Base-by-base conservation (phyloP, 2,329 filamentous ascomycete genomes). In the Phialophora chinensis region DNA sequence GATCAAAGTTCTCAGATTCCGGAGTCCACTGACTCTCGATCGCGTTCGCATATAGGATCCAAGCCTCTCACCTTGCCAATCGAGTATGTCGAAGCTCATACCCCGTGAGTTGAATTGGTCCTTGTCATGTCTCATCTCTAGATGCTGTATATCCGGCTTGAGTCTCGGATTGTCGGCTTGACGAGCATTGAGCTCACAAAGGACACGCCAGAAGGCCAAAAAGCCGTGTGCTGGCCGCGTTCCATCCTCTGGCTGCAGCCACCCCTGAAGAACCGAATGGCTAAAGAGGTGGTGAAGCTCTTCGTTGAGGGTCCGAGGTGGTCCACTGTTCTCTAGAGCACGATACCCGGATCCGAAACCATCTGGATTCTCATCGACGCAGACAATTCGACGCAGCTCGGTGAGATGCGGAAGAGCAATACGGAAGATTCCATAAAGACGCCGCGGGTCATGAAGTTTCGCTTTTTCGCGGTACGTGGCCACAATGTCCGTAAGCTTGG, bases 151-250 rank as follows among this genome's bases (percentile, higher is more conserved):
- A 17, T 57, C 60, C 20, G 49, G 20, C 17, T 52, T 27, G 23
- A 20, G 29, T 11, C 38, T 10, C 31, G 14, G 10, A 25, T 64
- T 35, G 12, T 35, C 42, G 17, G 17, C 35, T 42, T 42, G 14
- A 17, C 35, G 35, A 42, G 14, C 12, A 17, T 42, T 42, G 12
- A 42, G 35, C 35, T 42, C 35, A 12, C 35, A 42, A 6, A 67
- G 35, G 10, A 60, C 56, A 3, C 49, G 50, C 56, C 60, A 63
- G 14, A 62, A 35, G 2, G 29, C 65, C 31, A 67, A 25, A 33
- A 67, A 67, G 17, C 65, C 65, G 35, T 64, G 65, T n/a, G 54
- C 56, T 17, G 65, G 65, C 56, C 61, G 61, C 33, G 12, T 4
- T 11, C 8, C 11, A 1, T 25, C 12, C n/a, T 47, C 31, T 7